Evolutionary conservation across 2,329 filamentous ascomycete genomes (phyloP).

Genomic region (Colletotrichum musicola): DNA sequence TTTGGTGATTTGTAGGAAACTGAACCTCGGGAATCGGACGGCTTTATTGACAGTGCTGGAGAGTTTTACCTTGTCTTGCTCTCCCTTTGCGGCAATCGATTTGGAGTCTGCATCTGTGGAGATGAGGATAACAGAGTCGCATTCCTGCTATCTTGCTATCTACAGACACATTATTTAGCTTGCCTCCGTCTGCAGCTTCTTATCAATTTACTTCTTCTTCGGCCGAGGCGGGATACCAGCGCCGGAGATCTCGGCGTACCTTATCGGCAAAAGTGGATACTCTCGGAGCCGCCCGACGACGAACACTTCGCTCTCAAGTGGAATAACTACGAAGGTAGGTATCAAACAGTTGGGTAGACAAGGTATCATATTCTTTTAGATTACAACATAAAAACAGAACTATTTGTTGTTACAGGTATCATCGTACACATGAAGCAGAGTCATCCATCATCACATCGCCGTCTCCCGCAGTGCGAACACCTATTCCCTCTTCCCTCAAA

Average conservation of each 20-base stretch:
- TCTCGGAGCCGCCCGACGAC: background rate
- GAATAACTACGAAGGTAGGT: too few species aligned
- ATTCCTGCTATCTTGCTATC: background rate
- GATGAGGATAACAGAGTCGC: background rate
- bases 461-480: constrained; percentile 23
- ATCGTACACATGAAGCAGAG: background rate
- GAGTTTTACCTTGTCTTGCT: background rate
- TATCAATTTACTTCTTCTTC: background rate
- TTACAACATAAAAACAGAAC: background rate
- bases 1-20: too few species aligned
- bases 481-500: background rate
- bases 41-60: background rate
- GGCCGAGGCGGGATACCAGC: too few species aligned
- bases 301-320: too few species aligned
- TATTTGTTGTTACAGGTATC: background rate
- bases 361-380: background rate
- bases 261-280: background rate
- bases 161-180: too few species aligned
- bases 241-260: background rate
- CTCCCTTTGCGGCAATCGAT: background rate
- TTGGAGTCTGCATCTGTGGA: background rate
- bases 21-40: background rate
- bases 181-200: background rate
- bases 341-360: background rate
- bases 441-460: constrained; percentile 4